Evolutionary conservation across 495 filamentous ascomycete genomes (phyloP), one percentile per base, ranked within the genome.

Genomic region (Aeminium ludgeri): DNA sequence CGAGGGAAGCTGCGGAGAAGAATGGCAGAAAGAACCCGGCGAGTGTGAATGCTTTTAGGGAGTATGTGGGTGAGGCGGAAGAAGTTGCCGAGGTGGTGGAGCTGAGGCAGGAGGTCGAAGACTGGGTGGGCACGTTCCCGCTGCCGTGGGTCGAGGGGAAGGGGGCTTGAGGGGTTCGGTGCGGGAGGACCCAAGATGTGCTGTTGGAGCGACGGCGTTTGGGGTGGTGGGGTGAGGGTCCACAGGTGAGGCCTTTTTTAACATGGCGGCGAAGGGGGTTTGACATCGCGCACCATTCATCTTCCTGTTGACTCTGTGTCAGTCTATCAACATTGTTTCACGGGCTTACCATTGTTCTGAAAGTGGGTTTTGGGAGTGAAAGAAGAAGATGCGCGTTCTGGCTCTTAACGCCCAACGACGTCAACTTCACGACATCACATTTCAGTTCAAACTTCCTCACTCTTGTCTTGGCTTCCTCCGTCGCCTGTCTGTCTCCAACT

Each of bases 101-200:
- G 58, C 61, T 99, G 45, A 71, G 80, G 41, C 75, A 79, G 55
- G 89, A 96, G 64, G 89, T 99, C 0, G 80, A 83, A 55, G 83
- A 86, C 52, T 99, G 91, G 91, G 83, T 93, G 7, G 78, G 85
- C 10, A 87, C 82, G 3, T 95, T 93, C 55, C 45, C 10, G 80
- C 59, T 95, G 50, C 89, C 87, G 10, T 95, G 89, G 89, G 64
- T 64, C 17, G 64, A 72, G 38, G 25, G 33, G 18, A 12, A 12
- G 16, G n/a, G 3, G 18, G 18, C n/a, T 6, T 17, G 34, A 12
- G 4, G 34, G 11, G 10, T 6, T 18, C 4, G 34, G 18, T 36
- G 13, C 6, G 16, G 15, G 13, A 4, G 13, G 13, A 17, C 4
- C 3, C 3, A 4, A 3, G 23, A 19, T 19, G 10, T 11, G 34